Conservation (phyloP, 208 protist species). For the Entamoeba dispar region DNA sequence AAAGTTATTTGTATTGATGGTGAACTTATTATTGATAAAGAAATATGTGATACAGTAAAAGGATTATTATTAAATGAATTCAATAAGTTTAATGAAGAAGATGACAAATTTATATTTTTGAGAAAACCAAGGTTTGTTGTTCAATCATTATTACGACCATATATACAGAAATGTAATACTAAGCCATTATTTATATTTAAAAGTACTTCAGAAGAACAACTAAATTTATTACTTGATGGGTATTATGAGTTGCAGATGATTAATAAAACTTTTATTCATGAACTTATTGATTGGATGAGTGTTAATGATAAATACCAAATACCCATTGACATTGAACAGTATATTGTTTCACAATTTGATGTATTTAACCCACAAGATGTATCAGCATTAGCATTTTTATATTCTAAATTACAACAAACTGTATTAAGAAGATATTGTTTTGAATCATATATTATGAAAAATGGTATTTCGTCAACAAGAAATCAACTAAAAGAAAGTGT, state of each 20-base stretch:
- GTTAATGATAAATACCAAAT: not conserved
- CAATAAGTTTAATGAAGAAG: not conserved
- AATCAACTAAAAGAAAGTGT: not conserved
- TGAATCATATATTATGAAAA: not conserved
- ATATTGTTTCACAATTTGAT: not conserved
- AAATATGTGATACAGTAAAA: not conserved
- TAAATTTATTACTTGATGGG: not conserved
- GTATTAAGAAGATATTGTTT: not conserved
- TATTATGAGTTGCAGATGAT: not conserved
- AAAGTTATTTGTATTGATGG: not conserved
- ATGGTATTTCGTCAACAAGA: not conserved
- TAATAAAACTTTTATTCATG: not conserved
- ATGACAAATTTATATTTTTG: not conserved
- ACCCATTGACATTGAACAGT: not conserved
- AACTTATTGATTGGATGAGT: not conserved
- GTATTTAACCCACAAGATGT: not conserved
- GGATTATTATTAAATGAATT: not conserved
- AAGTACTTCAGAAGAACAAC: not conserved
- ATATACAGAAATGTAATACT: not conserved
- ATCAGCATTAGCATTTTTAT: not conserved
- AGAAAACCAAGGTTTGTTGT: not conserved
- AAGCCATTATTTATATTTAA: not conserved
- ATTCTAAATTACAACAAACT: not conserved
- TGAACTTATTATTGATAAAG: not conserved
- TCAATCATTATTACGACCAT: not conserved